phyloP scores from a whole-genome alignment of 768 basidiomycete genomes.

The Daedaleopsis sinensis region DNA sequence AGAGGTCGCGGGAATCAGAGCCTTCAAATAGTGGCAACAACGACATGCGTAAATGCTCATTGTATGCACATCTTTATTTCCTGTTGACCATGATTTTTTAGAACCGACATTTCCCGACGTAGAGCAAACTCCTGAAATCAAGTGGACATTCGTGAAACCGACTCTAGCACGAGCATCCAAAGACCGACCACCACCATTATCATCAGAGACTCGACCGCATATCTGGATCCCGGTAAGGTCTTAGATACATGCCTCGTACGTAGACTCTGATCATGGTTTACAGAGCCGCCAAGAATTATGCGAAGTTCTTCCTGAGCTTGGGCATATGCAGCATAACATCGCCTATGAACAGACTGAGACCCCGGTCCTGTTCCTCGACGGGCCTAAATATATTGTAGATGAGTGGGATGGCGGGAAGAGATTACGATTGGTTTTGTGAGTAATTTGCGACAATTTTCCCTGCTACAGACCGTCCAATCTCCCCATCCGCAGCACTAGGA shows the following conservation, averaged over 20 bases:
- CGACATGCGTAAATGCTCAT: neutral
- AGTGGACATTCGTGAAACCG: neutral
- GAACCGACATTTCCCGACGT: neutral
- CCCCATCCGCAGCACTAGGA: neutral
- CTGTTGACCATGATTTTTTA: neutral
- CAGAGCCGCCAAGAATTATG: neutral
- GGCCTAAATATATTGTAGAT: neutral
- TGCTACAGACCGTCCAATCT: neutral
- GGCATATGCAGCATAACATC: neutral
- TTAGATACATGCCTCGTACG: neutral
- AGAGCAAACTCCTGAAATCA: neutral
- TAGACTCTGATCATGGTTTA: neutral
- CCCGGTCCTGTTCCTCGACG: neutral
- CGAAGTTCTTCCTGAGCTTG: neutral
- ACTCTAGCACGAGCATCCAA: neutral
- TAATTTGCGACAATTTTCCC: neutral
- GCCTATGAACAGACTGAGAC: neutral
- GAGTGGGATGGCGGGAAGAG: neutral
- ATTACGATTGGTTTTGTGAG: neutral
- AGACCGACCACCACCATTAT: neutral
- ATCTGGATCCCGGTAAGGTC: neutral
- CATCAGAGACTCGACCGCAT: neutral
- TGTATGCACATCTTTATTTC: neutral
- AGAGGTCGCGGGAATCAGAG: neutral
- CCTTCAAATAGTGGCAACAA: neutral